Conservation (phyloP, 2,329 filamentous ascomycete genomes). For the Venturia asperata region DNA sequence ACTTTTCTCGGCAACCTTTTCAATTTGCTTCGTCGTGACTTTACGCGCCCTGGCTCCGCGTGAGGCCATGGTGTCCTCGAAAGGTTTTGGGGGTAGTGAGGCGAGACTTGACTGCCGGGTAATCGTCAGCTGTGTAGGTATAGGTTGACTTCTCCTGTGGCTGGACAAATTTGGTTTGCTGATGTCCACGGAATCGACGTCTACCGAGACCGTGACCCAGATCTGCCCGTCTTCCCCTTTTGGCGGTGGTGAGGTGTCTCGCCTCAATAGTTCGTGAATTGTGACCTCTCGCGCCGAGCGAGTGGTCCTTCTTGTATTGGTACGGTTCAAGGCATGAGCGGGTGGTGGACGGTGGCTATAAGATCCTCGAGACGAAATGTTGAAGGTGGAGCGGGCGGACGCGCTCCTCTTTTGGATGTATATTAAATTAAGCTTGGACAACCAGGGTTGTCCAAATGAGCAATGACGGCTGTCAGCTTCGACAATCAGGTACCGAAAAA, state of each 20-base stretch:
- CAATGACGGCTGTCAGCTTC: background rate
- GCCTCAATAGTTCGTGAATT: constrained; percentile 5
- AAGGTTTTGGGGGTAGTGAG: background rate
- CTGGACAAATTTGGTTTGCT: background rate
- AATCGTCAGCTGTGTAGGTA: background rate
- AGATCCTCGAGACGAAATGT: constrained; percentile 8
- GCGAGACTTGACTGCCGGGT: background rate
- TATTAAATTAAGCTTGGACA: constrained; percentile 9
- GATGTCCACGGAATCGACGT: constrained; percentile 4
- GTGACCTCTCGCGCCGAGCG: constrained; percentile 17
- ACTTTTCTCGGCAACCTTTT: constrained; percentile 35
- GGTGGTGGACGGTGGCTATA: background rate
- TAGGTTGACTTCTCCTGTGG: background rate
- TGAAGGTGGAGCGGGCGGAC: constrained; percentile 9
- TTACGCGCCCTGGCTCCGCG: constrained; percentile 36
- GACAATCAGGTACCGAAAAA: constrained; percentile 2
- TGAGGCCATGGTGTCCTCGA: constrained; percentile 31
- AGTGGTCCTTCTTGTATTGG: background rate
- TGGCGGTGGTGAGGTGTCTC: background rate
- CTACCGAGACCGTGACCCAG: constrained; percentile 2
- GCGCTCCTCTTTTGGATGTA: background rate
- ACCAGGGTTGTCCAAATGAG: constrained; percentile 4
- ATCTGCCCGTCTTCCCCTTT: background rate
- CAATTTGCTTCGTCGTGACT: constrained; percentile 34
- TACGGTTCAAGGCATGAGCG: constrained; percentile 10